These are phyloP conservation scores for Cornus florida DNA, from an alignment of 148 eudicot species.

Conservation along the genomic window DNA sequence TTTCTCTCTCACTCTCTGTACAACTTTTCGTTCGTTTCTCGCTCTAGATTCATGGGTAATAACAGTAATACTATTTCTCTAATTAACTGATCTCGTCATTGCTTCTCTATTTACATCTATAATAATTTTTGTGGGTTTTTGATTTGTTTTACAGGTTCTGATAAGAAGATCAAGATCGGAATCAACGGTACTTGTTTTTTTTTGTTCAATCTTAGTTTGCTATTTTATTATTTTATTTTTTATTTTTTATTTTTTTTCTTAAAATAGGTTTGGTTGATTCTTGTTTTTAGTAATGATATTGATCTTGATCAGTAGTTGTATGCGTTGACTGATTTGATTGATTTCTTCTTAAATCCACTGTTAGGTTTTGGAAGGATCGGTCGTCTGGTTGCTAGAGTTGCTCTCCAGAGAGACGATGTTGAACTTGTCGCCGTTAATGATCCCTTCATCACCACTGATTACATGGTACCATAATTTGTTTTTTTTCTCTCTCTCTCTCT, in stretches of 20 bases:
- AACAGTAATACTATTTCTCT: neutral
- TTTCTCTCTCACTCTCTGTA: neutral
- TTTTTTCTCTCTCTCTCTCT: too few species aligned
- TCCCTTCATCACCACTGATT: slow-evolving; percentile 70
- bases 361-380: slow-evolving; percentile 84
- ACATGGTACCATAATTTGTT: slow-evolving; percentile 45
- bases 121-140: neutral
- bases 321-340: neutral
- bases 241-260: too few species aligned
- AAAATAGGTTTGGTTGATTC: too few species aligned
- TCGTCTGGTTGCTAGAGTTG: slow-evolving; percentile 77
- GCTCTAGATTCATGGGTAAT: slow-evolving; percentile 20
- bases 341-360: neutral
- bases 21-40: neutral
- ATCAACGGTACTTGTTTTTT: slow-evolving; percentile 53
- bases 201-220: neutral
- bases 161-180: slow-evolving; percentile 67
- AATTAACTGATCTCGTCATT: neutral
- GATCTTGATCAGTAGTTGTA: neutral
- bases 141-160: slow-evolving; percentile 24
- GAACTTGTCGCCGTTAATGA: slow-evolving; percentile 83
- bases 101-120: neutral
- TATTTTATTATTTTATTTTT: too few species aligned
- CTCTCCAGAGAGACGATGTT: slow-evolving; percentile 69
- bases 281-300: too few species aligned